A percentile compares a stretch with the other conserved stretches of the same genome.
Evolutionary conservation across 73 alveolate species (phyloP).

Genomic region (Blepharisma stoltei): DNA sequence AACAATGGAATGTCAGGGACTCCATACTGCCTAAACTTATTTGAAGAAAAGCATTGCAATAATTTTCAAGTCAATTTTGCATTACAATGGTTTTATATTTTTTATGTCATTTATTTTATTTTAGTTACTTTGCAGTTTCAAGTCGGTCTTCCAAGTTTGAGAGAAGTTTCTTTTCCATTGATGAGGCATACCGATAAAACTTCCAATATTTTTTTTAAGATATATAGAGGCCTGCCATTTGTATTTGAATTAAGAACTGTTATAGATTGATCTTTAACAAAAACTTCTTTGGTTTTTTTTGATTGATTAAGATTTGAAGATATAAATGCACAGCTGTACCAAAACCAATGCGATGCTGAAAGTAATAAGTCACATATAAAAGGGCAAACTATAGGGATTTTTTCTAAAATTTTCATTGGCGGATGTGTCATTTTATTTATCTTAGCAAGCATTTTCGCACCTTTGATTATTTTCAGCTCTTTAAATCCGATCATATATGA

Average conservation of each 20-base stretch:
- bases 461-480: constrained; percentile 46
- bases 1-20: not conserved
- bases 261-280: constrained; percentile 54
- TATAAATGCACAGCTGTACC: constrained; percentile 42
- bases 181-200: not conserved
- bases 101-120: not conserved
- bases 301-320: constrained; percentile 59
- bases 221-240: constrained; percentile 52
- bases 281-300: constrained; percentile 42
- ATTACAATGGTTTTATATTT: constrained; percentile 11
- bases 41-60: not conserved
- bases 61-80: constrained; percentile 19
- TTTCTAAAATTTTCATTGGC: constrained; percentile 44
- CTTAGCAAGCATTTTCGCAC: constrained; percentile 40
- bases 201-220: constrained; percentile 14
- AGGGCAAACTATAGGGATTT: not conserved
- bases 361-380: constrained; percentile 33
- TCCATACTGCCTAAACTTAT: not conserved
- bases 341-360: constrained; percentile 23
- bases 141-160: not conserved
- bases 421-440: constrained; percentile 47
- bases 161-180: not conserved
- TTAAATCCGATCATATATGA: constrained; percentile 47
- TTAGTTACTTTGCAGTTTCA: not conserved
- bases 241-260: constrained; percentile 52